These are phyloP conservation scores for Clonostachys byssicola DNA, from an alignment of 2,329 filamentous ascomycete genomes.

Conservation along the genomic window DNA sequence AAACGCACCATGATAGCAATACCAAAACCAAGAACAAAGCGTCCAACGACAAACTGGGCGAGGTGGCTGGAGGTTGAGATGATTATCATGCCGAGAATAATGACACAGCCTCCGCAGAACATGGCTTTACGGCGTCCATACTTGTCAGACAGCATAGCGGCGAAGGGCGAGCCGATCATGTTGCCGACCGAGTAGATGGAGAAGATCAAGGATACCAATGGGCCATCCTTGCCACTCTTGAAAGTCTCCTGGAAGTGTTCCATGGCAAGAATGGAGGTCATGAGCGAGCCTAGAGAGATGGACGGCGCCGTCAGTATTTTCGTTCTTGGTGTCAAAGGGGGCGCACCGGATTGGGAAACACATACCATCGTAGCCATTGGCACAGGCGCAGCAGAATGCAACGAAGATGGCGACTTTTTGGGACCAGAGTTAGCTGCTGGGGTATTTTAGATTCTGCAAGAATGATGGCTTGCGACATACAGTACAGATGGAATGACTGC, in stretches of 20 bases:
- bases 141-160: slow-evolving; percentile 1
- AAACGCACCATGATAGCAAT: slow-evolving; percentile 1
- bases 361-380: too few relatives aligned
- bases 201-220: slow-evolving; percentile 6
- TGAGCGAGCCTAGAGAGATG: slow-evolving; percentile 5
- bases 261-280: slow-evolving; percentile 11
- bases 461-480: too few relatives aligned
- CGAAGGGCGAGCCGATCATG: slow-evolving; percentile 3
- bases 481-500: too few relatives aligned
- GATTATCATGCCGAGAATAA: slow-evolving; percentile 9
- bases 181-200: slow-evolving; percentile 10
- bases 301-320: too few relatives aligned
- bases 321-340: too few relatives aligned
- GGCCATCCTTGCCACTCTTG: slow-evolving; percentile 7
- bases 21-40: slow-evolving; percentile 8
- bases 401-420: too few relatives aligned
- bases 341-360: too few relatives aligned
- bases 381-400: too few relatives aligned
- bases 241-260: slow-evolving; percentile 8
- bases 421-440: too few relatives aligned
- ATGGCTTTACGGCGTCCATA: slow-evolving; percentile 9
- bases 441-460: too few relatives aligned
- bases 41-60: slow-evolving; percentile 8
- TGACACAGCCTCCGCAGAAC: slow-evolving; percentile 7
- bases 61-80: slow-evolving; percentile 7